These are phyloP conservation scores for Trypanosoma grayi DNA, from an alignment of 208 protist genomes.

Conservation along the genomic window DNA sequence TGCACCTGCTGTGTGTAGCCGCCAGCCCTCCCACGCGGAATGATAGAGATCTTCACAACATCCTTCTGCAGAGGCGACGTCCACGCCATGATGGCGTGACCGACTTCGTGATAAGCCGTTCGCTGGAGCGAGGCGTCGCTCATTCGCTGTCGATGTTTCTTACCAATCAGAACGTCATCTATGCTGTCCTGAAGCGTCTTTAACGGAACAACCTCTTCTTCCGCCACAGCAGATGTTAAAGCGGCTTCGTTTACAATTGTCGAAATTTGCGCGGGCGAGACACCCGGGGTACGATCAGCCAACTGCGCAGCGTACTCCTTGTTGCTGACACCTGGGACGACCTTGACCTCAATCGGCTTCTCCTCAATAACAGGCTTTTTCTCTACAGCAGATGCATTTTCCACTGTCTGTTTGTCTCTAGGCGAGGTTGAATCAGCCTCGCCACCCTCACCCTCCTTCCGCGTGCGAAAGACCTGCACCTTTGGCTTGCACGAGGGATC, in stretches of 20 bases:
- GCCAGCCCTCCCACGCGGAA: conserved; percentile 84
- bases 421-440: conserved; percentile 8
- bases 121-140: conserved; percentile 70
- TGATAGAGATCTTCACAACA: conserved; percentile 92
- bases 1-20: conserved; percentile 93
- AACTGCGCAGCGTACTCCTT: conserved; percentile 66
- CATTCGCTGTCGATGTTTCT: conserved; percentile 93
- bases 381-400: conserved; percentile 27
- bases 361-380: conserved; percentile 33
- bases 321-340: conserved; percentile 81
- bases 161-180: conserved; percentile 92
- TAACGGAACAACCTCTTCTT: conserved; percentile 69
- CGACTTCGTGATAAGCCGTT: conserved; percentile 97
- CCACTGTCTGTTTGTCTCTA: neutral
- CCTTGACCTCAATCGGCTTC: conserved; percentile 46
- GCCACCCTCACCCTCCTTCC: conserved; percentile 43
- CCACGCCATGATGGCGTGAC: conserved; percentile 96
- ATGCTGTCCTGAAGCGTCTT: conserved; percentile 83
- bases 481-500: conserved; percentile 85
- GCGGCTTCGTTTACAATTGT: conserved; percentile 98
- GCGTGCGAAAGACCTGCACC: conserved; percentile 69
- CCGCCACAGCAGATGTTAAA: conserved; percentile 80
- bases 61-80: conserved; percentile 84
- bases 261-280: conserved; percentile 94
- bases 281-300: conserved; percentile 89